Base-by-base conservation (phyloP, 768 basidiomycete genomes). In the Leccinum incarnatum region DNA sequence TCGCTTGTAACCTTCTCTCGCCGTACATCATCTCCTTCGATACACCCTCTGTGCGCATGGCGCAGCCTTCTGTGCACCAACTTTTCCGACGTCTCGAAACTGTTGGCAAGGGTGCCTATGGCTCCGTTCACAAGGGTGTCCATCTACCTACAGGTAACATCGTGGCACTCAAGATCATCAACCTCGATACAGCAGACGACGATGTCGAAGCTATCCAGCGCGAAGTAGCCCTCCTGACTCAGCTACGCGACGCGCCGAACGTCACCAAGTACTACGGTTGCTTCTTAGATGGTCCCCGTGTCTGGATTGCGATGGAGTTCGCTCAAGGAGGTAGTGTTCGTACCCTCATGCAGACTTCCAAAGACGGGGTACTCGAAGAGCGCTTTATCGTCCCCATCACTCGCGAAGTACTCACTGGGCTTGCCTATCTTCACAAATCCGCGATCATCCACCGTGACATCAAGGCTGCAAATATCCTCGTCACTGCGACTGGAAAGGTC, bases 241-340 rank as follows among this genome's bases (percentile, higher is more conserved):
- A 96, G 69, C 83, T 98, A 32, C 81, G 93, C 21, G 93, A 93
- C 58, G 91, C 91, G 0, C 88, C 91, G 29, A 95, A 95, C 69
- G 85, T 97, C 67, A 98, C 92, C 23, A 84, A 92, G 67, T 99
- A 99, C 77, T 97, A 88, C 74, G 96, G 94, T n/a, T 97, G 94
- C 76, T 88, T 91, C 75, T 82, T 97, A 70, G 91, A 96, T 69
- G 95, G 95, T 0, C 91, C 94, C 29, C 90, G 93, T 51, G 93
- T 99, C 10, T 99, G 97, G 95, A 98, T 99, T 65, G 93, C 89
- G 37, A 99, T 99, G 97, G 97, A 99, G 72, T 87, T 88, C 66
- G 97, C 97, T 8, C 88, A 94, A 62, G 96, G 96, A 5, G 97
- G 97, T 7, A 95, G 93, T 69, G 92, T 98, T 6, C 80, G 92